Conservation (phyloP, 805 yeast species). For the Candida krabiensis region DNA sequence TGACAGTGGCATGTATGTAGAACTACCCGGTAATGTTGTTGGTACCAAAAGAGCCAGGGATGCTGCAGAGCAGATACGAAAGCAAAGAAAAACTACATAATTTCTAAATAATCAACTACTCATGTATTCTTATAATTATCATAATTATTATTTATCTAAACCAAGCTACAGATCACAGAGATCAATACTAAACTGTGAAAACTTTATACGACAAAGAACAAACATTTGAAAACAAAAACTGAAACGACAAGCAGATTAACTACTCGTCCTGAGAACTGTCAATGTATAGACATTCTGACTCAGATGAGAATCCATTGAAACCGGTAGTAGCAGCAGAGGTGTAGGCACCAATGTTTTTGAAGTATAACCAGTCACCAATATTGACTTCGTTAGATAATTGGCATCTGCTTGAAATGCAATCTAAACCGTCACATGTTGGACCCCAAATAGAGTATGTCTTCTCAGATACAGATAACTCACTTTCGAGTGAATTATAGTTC, state of each 20-base stretch:
- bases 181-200: neutral
- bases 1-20: slow-evolving; percentile 30
- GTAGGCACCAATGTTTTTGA: slow-evolving; percentile 85
- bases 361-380: slow-evolving; percentile 92
- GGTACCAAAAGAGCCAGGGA: slow-evolving; percentile 25
- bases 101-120: too few relatives aligned
- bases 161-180: slow-evolving; percentile 2
- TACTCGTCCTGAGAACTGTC: too few relatives aligned
- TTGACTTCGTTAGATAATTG: slow-evolving; percentile 57
- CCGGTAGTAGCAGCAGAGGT: slow-evolving; percentile 89
- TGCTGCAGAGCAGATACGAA: slow-evolving; percentile 9
- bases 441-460: slow-evolving; percentile 83
- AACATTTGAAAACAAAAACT: slow-evolving; percentile 1
- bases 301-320: slow-evolving; percentile 82
- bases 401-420: slow-evolving; percentile 63
- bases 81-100: slow-evolving; percentile 6
- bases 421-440: slow-evolving; percentile 97
- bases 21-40: slow-evolving; percentile 20
- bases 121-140: slow-evolving; percentile 1
- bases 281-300: slow-evolving; percentile 63
- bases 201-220: neutral
- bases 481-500: slow-evolving; percentile 11
- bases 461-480: slow-evolving; percentile 5
- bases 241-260: too few relatives aligned
- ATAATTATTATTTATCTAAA: neutral